phyloP scores from a whole-genome alignment of 805 yeast genomes.

The Gaillardinia entomophila region DNA sequence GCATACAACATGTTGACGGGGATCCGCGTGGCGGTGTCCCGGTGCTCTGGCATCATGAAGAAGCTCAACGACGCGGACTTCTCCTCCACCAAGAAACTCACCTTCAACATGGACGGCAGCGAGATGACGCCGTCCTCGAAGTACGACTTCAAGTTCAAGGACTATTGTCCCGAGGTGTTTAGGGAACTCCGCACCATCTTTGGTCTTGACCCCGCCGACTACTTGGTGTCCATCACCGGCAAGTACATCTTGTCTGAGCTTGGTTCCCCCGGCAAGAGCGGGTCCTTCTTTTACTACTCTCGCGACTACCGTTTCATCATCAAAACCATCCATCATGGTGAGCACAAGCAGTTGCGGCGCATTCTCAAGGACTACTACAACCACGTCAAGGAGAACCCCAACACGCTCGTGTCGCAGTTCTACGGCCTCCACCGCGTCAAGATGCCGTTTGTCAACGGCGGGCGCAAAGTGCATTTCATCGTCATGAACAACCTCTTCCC shows the following conservation, averaged over 20 bases:
- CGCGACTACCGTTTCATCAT: constrained; percentile 91
- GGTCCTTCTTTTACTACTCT: constrained; percentile 92
- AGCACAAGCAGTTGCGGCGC: constrained; percentile 75
- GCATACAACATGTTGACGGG: constrained; percentile 98
- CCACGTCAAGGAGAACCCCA: constrained; percentile 79
- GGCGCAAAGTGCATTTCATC: constrained; percentile 79
- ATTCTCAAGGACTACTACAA: constrained; percentile 70
- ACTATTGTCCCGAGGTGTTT: constrained; percentile 91
- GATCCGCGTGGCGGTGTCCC: constrained; percentile 87
- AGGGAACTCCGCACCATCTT: constrained; percentile 74
- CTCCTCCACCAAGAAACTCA: constrained; percentile 64
- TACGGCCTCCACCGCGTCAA: constrained; percentile 93
- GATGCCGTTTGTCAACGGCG: constrained; percentile 63
- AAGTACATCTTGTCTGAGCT: constrained; percentile 86
- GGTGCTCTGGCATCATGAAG: constrained; percentile 82
- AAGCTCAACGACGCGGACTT: constrained; percentile 71
- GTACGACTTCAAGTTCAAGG: constrained; percentile 95
- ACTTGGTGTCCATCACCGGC: constrained; percentile 85
- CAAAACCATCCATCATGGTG: constrained; percentile 91
- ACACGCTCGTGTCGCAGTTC: constrained; percentile 88
- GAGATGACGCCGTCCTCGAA: constrained; percentile 89
- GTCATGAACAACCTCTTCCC: constrained; percentile 98
- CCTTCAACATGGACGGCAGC: constrained; percentile 83
- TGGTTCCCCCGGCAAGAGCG: constrained; percentile 96
- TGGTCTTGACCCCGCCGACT: constrained; percentile 94